Evolutionary conservation across 108 stramenopile genomes (phyloP), one percentile per base, ranked within the genome.

Genomic region (Chaetoceros tenuissimus): DNA sequence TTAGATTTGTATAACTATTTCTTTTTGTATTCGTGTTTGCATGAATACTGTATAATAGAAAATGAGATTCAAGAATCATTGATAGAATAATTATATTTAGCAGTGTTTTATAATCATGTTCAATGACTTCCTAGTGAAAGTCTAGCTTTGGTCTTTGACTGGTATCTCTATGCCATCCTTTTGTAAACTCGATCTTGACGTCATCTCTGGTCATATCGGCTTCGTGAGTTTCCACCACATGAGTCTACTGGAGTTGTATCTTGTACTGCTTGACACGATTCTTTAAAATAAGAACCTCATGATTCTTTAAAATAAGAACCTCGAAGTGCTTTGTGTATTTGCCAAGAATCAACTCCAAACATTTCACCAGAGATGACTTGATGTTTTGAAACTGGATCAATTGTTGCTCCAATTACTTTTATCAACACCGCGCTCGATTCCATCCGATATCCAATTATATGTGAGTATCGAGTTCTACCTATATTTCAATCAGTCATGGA

Each of bases 361-460:
- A 89, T 89, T 31, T 84, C 88, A 43, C 88, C 88, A 53, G 74
- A 74, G 31, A 89, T 79, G 51, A 89, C 71, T 28, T 82, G 80
- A 64, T 64, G 85, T 8, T 63, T 63, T 45, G 54, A 72, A 64
- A 31, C 56, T 29, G 24, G 64, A 54, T 17, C 65, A 22, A 40
- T 49, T 48, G 30, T 73, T 31, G 53, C 78, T 51, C 2, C 68
- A 20, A 57, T n/a, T n/a, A 49, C 75, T 34, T 51, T 62, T 24
- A 68, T 62, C 48, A 82, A 56, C 16, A 69, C 73, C 44, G 50
- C 47, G 23, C 61, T 55, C 25, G 64, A 44, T 17, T 31, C 73
- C 24, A 56, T 29, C 23, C 51, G 47, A 55, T 70, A 74, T 53
- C 68, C 62, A 66, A 75, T 84, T 68, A 73, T 28, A 72, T 45